A percentile compares a stretch with the other conserved stretches of the same genome.
These are phyloP conservation scores for Malassezia pachydermatis DNA, from an alignment of 1,284 basidiomycete genomes.

Conservation along the genomic window DNA sequence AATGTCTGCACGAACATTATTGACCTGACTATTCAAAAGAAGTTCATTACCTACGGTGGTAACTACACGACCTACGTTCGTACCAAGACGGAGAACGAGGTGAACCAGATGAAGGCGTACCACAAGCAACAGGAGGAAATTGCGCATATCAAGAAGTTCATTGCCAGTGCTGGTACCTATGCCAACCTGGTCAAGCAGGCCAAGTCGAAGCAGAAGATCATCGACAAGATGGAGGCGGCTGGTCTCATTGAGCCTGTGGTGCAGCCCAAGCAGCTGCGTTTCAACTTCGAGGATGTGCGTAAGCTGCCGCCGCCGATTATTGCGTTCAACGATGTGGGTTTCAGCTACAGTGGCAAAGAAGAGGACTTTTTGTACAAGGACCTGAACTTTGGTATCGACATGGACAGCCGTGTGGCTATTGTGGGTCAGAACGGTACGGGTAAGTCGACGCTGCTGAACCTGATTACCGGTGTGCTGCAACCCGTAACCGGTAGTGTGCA, in stretches of 20 bases:
- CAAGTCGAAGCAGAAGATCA: constrained; percentile 94
- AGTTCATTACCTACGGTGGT: constrained; percentile 75
- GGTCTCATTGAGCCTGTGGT: constrained; percentile 87
- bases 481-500: constrained; percentile 75
- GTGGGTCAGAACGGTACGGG: constrained; percentile 97
- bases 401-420: constrained; percentile 91
- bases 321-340: constrained; percentile 86
- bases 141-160: constrained; percentile 91
- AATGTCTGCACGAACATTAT: constrained; percentile 76
- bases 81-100: constrained; percentile 92
- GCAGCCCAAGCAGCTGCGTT: constrained; percentile 62
- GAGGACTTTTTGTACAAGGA: constrained; percentile 78
- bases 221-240: constrained; percentile 99
- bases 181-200: constrained; percentile 97
- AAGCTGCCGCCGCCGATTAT: constrained; percentile 94
- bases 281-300: constrained; percentile 91
- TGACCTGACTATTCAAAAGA: constrained; percentile 82
- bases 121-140: constrained; percentile 97
- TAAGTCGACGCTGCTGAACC: constrained; percentile 90
- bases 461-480: constrained; percentile 75
- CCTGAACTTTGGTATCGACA: constrained; percentile 71
- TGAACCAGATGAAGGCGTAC: constrained; percentile 99
- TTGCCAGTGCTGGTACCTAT: constrained; percentile 95
- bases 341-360: constrained; percentile 81
- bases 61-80: constrained; percentile 94